These are phyloP conservation scores for Salix udensis DNA, from an alignment of 345 rosid genomes.

Conservation along the genomic window DNA sequence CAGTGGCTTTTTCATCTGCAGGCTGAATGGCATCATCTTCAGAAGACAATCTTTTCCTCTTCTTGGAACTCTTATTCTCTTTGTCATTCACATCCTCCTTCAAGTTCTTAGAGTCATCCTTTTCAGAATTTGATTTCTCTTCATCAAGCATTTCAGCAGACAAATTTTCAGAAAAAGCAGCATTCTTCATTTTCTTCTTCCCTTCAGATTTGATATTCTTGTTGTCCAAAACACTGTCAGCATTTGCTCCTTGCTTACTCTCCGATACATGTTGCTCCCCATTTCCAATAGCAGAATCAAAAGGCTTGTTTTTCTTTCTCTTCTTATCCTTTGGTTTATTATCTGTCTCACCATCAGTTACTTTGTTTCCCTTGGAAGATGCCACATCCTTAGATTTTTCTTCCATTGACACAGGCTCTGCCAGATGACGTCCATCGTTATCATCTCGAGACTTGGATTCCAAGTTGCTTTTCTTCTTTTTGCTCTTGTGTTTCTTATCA, in stretches of 20 bases:
- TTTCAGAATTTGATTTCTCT: conserved; percentile 16
- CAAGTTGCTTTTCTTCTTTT: conserved; percentile 37
- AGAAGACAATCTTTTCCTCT: conserved; percentile 64
- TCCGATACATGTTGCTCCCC: conserved; percentile 14
- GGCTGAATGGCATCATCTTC: conserved; percentile 36
- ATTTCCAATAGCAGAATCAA: conserved; percentile 10
- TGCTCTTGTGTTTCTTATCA: conserved; percentile 36
- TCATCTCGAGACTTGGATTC: conserved; percentile 17
- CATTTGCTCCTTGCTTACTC: conserved; percentile 3
- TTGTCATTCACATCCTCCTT: conserved; percentile 22
- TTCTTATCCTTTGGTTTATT: conserved; percentile 44
- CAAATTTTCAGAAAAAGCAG: not conserved
- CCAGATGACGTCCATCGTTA: not conserved
- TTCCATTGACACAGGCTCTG: conserved; percentile 10
- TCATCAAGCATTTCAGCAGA: not conserved
- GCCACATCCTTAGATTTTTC: conserved; percentile 21
- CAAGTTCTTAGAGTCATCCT: conserved; percentile 15
- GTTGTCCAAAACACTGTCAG: conserved; percentile 13
- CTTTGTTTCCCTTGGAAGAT: conserved; percentile 13
- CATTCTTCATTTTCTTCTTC: conserved; percentile 22
- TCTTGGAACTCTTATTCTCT: conserved; percentile 48
- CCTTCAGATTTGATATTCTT: conserved; percentile 13
- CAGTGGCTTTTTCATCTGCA: conserved; percentile 28
- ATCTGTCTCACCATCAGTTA: conserved; percentile 21
- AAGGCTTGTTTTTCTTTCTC: conserved; percentile 39